Evolutionary conservation across 495 filamentous ascomycete genomes (phyloP).

Genomic region (Thozetella sp.): DNA sequence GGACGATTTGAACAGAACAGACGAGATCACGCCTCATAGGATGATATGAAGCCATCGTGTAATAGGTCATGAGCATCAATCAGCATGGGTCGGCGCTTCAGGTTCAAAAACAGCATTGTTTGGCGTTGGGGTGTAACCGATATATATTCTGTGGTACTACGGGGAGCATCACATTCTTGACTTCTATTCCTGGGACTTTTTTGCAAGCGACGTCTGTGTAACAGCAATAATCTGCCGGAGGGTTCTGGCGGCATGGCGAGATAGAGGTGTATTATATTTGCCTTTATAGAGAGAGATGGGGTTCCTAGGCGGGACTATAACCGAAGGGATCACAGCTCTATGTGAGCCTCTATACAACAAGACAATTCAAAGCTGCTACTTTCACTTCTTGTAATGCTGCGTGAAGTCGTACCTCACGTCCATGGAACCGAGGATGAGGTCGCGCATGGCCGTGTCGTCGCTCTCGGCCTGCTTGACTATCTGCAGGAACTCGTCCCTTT

Average conservation of each 20-base stretch:
- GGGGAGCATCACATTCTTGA: background rate
- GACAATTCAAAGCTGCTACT: background rate
- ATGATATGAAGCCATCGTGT: too few species aligned
- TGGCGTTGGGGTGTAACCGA: background rate
- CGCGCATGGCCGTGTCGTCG: constrained; percentile 23
- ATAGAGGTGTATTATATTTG: too few species aligned
- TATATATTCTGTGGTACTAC: background rate
- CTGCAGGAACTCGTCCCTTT: constrained; percentile 40
- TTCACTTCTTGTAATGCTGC: constrained; percentile 34
- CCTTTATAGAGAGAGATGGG: too few species aligned
- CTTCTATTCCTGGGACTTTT: background rate
- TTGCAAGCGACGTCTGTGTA: too few species aligned
- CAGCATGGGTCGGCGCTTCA: background rate
- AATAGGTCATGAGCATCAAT: too few species aligned
- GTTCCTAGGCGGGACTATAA: background rate
- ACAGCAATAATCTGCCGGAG: too few species aligned
- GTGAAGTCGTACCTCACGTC: constrained; percentile 42
- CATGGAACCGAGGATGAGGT: constrained; percentile 27
- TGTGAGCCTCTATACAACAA: too few species aligned
- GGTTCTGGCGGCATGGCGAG: too few species aligned
- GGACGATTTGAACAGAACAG: background rate
- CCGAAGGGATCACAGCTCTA: too few species aligned
- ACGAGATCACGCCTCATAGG: background rate
- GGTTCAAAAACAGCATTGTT: background rate
- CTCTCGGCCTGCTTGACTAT: constrained; percentile 31